Evolutionary conservation across 768 basidiomycete species (phyloP).

Genomic region (Phaeotremella fagi): DNA sequence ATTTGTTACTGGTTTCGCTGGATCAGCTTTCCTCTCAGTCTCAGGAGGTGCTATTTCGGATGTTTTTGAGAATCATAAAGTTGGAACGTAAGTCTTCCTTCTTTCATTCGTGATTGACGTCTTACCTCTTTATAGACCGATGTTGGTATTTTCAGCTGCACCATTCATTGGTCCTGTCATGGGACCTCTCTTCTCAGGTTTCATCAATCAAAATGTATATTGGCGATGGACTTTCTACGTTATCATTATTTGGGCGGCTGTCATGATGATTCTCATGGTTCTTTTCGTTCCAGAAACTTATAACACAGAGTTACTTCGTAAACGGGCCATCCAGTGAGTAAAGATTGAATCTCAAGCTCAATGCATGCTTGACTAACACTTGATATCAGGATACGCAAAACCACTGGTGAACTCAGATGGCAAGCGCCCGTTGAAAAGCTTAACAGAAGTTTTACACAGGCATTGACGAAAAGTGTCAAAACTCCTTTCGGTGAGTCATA

Average conservation of each 20-base stretch:
- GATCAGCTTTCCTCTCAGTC: slow-evolving; percentile 60
- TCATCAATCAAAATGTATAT: slow-evolving; percentile 60
- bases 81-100: slow-evolving; percentile 50
- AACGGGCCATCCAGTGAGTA: slow-evolving; percentile 57
- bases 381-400: slow-evolving; percentile 54
- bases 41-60: slow-evolving; percentile 62
- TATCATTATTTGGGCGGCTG: slow-evolving; percentile 64
- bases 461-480: slow-evolving; percentile 60
- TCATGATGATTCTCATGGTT: slow-evolving; percentile 55
- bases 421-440: slow-evolving; percentile 60
- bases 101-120: slow-evolving; percentile 8
- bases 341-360: too few relatives aligned
- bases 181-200: slow-evolving; percentile 51
- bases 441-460: slow-evolving; percentile 52
- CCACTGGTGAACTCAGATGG: slow-evolving; percentile 56
- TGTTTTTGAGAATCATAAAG: slow-evolving; percentile 56
- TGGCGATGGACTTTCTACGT: slow-evolving; percentile 71
- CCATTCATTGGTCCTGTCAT: slow-evolving; percentile 61
- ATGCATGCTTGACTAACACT: not conserved
- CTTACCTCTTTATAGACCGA: slow-evolving; percentile 47
- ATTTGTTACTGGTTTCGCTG: slow-evolving; percentile 57
- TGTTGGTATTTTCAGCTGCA: slow-evolving; percentile 57
- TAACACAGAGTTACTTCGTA: slow-evolving; percentile 58
- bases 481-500: slow-evolving; percentile 64
- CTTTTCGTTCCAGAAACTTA: slow-evolving; percentile 71